Evolutionary conservation across 2,329 filamentous ascomycete species (phyloP).

Genomic region (Scedosporium minutisporum): DNA sequence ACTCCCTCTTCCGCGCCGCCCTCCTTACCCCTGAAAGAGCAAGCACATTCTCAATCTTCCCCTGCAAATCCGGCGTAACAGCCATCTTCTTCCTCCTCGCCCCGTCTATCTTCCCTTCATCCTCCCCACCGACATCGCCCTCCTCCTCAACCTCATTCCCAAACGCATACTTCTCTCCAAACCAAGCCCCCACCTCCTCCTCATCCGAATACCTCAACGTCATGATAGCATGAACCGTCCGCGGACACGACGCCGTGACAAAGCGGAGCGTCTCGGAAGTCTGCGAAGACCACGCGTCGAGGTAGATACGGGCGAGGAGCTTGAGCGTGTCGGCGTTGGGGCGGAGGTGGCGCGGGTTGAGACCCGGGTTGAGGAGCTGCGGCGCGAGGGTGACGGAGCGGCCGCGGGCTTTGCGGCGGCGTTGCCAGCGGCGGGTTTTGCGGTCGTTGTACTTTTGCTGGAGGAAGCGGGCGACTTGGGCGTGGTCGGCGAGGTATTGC

Average conservation of each 20-base stretch:
- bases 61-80: too few species aligned
- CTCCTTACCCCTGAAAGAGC: too few species aligned
- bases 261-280: not conserved
- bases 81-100: too few species aligned
- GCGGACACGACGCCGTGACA: not conserved
- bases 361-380: not conserved
- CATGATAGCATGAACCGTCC: not conserved
- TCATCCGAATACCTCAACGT: not conserved
- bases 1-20: too few species aligned
- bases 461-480: not conserved
- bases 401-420: not conserved
- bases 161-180: not conserved
- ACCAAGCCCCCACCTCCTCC: not conserved
- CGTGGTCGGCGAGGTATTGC: not conserved
- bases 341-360: conserved; percentile 4
- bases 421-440: not conserved
- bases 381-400: not conserved
- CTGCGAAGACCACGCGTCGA: not conserved
- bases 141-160: too few species aligned
- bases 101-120: too few species aligned
- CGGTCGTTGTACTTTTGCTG: not conserved
- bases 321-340: conserved; percentile 5
- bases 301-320: not conserved
- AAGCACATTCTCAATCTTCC: too few species aligned
- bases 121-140: too few species aligned